Base-by-base conservation (phyloP, 2,329 filamentous ascomycete species). In the Penicillium verrucosum region DNA sequence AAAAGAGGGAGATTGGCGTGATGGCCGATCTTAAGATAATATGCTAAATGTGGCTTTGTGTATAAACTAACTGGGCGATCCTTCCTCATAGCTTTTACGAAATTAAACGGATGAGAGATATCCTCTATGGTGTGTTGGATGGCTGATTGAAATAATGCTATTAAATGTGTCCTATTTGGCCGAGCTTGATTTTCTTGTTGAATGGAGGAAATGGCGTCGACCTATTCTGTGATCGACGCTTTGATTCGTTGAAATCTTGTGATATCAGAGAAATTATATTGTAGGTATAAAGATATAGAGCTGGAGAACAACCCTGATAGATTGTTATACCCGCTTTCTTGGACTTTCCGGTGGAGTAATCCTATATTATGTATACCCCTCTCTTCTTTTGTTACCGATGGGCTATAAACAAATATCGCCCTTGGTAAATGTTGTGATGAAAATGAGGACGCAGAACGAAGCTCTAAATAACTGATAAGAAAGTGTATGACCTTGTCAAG, bases 21-120 rank as follows among this genome's bases (percentile, higher is more conserved):
- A 23, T 47, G 25, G 10, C 60, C 46, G n/a, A 50, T 54, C 37
- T 59, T 18, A 16, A 61, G 32, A 48, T 62, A 65, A 36, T 62
- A n/a, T 6, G 38, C 45, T 4, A 65, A 42, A 46, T 60, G 16
- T 14, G 42, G 37, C 27, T 51, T 42, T 10, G 27, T 1, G 25
- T 27, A 40, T 3, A 14, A 41, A 34, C 40, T 45, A 7, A 65
- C 29, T 16, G 48, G 58, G 11, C 58, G 54, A 47, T 51, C 54
- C 23, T 48, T 41, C 47, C 57, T 51, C 2, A 40, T 59, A 14
- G 54, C 56, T 47, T 54, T 54, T 2, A 61, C 30, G 11, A 61
- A 54, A 53, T 55, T n/a, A 30, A 59, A 59, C 4, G 38, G 27
- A 34, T 45, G 1, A 23, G 40, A 9, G 11, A 48, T 29, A 41